A percentile compares a stretch with the other conserved stretches of the same genome.
Evolutionary conservation across 441 rosid species (phyloP).

Genomic region (Biscutella laevigata): DNA sequence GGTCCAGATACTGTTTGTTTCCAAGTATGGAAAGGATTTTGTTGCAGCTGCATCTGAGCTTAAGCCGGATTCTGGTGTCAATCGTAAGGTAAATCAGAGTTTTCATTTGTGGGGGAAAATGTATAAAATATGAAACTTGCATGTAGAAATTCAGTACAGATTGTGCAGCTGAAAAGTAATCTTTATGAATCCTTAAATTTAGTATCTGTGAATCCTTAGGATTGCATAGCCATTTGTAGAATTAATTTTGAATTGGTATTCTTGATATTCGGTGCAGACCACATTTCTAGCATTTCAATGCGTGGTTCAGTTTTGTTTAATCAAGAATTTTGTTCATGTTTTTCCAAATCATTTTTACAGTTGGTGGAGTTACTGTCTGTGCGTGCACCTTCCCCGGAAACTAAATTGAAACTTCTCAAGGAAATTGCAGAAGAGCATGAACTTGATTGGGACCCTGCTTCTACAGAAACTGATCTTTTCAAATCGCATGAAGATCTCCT

Average conservation of each 20-base stretch:
- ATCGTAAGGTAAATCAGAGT: conserved; percentile 58
- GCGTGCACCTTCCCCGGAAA: conserved; percentile 74
- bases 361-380: conserved; percentile 74
- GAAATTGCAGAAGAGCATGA: conserved; percentile 95
- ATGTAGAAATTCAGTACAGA: background rate
- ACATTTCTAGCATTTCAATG: background rate
- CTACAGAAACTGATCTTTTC: conserved; percentile 70
- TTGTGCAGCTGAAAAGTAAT: background rate
- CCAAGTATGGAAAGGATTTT: conserved; percentile 83
- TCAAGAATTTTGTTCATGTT: background rate
- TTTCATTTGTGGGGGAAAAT: background rate
- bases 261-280: background rate
- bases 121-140: background rate
- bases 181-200: background rate
- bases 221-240: background rate
- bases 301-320: background rate
- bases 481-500: conserved; percentile 83
- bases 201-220: background rate
- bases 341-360: conserved; percentile 35
- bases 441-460: conserved; percentile 90
- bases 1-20: conserved; percentile 68
- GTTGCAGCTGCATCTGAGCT: conserved; percentile 83
- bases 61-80: conserved; percentile 85
- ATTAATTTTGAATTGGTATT: background rate
- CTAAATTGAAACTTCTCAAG: conserved; percentile 75